Evolutionary conservation across 2,329 filamentous ascomycete species (phyloP).

Genomic region (Fusarium falciforme): DNA sequence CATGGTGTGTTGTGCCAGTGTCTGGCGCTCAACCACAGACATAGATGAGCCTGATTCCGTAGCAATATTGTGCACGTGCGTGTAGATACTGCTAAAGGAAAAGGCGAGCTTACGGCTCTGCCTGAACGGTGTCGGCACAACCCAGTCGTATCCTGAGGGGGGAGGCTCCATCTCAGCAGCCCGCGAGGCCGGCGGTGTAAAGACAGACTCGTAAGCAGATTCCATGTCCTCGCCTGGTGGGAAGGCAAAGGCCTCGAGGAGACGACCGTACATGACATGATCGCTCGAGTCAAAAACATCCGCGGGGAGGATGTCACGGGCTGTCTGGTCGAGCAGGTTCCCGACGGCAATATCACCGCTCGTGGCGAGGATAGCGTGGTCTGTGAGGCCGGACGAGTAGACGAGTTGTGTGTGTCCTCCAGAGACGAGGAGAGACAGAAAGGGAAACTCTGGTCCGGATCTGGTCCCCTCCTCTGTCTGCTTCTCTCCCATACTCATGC

Average conservation of each 20-base stretch:
- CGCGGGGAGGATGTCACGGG: slow-evolving; percentile 78
- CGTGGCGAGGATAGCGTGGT: slow-evolving; percentile 79
- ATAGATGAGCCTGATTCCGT: slow-evolving; percentile 55
- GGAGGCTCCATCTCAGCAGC: slow-evolving; percentile 65
- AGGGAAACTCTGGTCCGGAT: slow-evolving; percentile 75
- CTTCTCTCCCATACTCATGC: slow-evolving; percentile 41
- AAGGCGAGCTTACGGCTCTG: slow-evolving; percentile 70
- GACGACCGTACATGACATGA: slow-evolving; percentile 82
- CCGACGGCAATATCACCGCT: slow-evolving; percentile 89
- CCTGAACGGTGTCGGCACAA: slow-evolving; percentile 74
- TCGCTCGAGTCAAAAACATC: slow-evolving; percentile 63
- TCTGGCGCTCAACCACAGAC: slow-evolving; percentile 69
- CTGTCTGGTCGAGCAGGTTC: slow-evolving; percentile 89
- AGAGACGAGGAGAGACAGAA: slow-evolving; percentile 88
- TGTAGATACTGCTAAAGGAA: slow-evolving; percentile 78
- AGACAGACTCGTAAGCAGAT: slow-evolving; percentile 55
- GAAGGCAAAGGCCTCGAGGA: slow-evolving; percentile 85
- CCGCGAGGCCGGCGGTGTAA: slow-evolving; percentile 68
- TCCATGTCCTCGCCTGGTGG: slow-evolving; percentile 46
- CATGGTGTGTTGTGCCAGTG: slow-evolving; percentile 80
- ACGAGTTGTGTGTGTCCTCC: slow-evolving; percentile 93
- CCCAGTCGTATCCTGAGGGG: slow-evolving; percentile 66
- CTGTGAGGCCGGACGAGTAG: slow-evolving; percentile 73
- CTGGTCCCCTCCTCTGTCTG: not conserved
- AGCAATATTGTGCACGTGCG: slow-evolving; percentile 60